Percentiles rank a stretch among this genome's conserved stretches.
These are phyloP conservation scores for Spathaspora arborariae DNA, from an alignment of 805 yeast species.

Conservation along the genomic window DNA sequence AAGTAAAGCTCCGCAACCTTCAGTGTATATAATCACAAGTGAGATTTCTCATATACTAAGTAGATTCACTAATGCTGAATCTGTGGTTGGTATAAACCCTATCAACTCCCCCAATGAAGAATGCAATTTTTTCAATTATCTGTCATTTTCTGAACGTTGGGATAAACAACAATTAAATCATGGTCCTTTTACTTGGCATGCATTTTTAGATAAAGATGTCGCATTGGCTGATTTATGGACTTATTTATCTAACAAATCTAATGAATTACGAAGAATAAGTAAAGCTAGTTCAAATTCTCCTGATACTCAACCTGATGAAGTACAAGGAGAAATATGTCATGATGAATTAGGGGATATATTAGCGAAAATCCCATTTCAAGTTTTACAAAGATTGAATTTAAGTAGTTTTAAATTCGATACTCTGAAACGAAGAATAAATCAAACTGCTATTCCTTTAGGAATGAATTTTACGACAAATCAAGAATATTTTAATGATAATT, in stretches of 20 bases:
- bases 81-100: constrained; percentile 18
- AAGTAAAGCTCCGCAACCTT: not conserved
- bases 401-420: constrained; percentile 4
- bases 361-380: constrained; percentile 5
- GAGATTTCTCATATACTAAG: not conserved
- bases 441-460: constrained; percentile 28
- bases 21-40: constrained; percentile 2
- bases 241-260: constrained; percentile 6
- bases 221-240: constrained; percentile 11
- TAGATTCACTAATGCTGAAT: constrained; percentile 1
- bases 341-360: constrained; percentile 17
- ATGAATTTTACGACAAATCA: constrained; percentile 24
- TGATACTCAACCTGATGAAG: not conserved
- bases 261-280: not conserved
- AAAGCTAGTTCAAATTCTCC: not conserved
- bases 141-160: constrained; percentile 33
- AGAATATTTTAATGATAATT: constrained; percentile 25
- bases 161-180: constrained; percentile 39
- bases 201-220: constrained; percentile 45
- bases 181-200: constrained; percentile 51
- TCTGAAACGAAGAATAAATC: constrained; percentile 17
- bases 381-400: constrained; percentile 3
- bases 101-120: constrained; percentile 24
- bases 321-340: constrained; percentile 15
- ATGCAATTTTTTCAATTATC: constrained; percentile 39